These are phyloP conservation scores for Maudiozyma humilis DNA, from an alignment of 1,139 yeast species.

Conservation along the genomic window DNA sequence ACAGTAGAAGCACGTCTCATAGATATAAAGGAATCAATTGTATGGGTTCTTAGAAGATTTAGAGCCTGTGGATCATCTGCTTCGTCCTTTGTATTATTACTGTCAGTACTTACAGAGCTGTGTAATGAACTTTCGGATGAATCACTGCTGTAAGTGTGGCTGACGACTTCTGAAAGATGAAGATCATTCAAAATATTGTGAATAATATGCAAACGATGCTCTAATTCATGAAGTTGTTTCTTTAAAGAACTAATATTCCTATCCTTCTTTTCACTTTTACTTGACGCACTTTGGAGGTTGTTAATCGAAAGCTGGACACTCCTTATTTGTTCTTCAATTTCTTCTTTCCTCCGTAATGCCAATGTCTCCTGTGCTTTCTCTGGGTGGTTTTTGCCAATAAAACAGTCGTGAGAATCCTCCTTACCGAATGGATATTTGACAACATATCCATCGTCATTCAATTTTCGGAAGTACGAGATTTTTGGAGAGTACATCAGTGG, in stretches of 20 bases:
- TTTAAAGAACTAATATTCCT: constrained; percentile 24
- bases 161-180: constrained; percentile 26
- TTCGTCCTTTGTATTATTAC: constrained; percentile 7
- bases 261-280: constrained; percentile 9
- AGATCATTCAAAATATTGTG: constrained; percentile 32
- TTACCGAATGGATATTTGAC: constrained; percentile 60
- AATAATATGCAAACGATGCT: constrained; percentile 34
- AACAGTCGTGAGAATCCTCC: constrained; percentile 59
- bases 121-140: constrained; percentile 1
- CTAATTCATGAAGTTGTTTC: constrained; percentile 33
- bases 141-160: constrained; percentile 16
- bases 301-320: constrained; percentile 5
- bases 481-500: constrained; percentile 69
- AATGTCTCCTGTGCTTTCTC: constrained; percentile 44
- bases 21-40: constrained; percentile 29
- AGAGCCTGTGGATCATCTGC: constrained; percentile 3
- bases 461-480: constrained; percentile 67
- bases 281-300: constrained; percentile 6
- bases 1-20: constrained; percentile 32
- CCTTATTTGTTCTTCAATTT: constrained; percentile 36
- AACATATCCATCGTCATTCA: constrained; percentile 42
- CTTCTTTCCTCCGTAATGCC: constrained; percentile 36
- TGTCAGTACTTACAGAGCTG: constrained; percentile 12
- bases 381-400: constrained; percentile 49
- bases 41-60: constrained; percentile 19